phyloP scores from a whole-genome alignment of 108 stramenopile species.

The Skeletonema tropicum region DNA sequence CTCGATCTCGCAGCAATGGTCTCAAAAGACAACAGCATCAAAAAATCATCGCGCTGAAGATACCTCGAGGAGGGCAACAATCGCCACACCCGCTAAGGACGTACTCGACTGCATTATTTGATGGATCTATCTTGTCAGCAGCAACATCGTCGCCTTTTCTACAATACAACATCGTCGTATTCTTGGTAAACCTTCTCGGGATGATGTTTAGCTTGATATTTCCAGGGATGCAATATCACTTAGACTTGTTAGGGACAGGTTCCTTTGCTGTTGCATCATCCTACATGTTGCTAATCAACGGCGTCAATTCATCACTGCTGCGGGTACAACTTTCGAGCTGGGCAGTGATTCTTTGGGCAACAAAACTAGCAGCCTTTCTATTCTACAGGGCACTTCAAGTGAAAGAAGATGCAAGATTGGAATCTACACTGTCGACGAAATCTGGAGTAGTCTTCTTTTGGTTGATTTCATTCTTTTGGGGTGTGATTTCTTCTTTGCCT shows the following conservation, averaged over 20 bases:
- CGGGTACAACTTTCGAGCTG: conserved; percentile 35
- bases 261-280: conserved; percentile 70
- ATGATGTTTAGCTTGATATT: conserved; percentile 27
- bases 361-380: conserved; percentile 73
- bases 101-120: background rate
- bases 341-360: conserved; percentile 62
- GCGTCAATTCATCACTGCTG: background rate
- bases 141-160: conserved; percentile 5
- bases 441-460: conserved; percentile 72
- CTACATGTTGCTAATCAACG: conserved; percentile 4
- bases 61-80: conserved; percentile 15
- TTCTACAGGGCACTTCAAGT: conserved; percentile 64
- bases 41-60: background rate
- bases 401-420: conserved; percentile 65
- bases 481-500: conserved; percentile 65
- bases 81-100: background rate
- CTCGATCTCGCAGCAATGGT: background rate
- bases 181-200: conserved; percentile 13
- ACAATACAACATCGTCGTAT: conserved; percentile 22
- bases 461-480: conserved; percentile 75
- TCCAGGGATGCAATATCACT: conserved; percentile 48
- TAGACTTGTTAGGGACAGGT: conserved; percentile 84
- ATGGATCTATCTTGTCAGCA: conserved; percentile 4
- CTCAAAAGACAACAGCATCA: background rate
- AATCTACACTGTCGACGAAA: conserved; percentile 49